A percentile compares a stretch with the other conserved stretches of the same genome.
Conservation (phyloP, 768 basidiomycete species). For the Coprinopsis cinerea region DNA sequence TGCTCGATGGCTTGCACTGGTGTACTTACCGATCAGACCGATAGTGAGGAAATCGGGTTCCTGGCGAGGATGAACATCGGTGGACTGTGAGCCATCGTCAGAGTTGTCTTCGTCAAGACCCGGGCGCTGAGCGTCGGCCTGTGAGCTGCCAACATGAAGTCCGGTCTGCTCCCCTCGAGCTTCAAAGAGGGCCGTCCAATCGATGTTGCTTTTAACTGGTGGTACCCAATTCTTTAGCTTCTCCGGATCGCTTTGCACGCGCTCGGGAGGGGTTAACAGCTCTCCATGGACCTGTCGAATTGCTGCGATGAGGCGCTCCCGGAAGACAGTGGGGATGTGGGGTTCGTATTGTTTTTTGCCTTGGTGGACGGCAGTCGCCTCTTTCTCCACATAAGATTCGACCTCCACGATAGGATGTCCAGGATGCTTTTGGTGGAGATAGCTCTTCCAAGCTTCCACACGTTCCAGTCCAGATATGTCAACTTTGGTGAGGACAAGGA, state of each 20-base stretch:
- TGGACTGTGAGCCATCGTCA: conserved; percentile 12
- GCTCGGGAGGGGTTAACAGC: conserved; percentile 62
- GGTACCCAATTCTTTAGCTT: conserved; percentile 60
- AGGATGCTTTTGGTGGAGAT: conserved; percentile 51
- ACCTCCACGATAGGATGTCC: conserved; percentile 61
- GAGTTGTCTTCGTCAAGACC: conserved; percentile 22
- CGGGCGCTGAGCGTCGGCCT: conserved; percentile 26
- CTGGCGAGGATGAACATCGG: conserved; percentile 19
- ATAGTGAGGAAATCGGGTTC: conserved; percentile 59
- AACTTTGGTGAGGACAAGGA: conserved; percentile 82
- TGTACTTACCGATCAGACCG: conserved; percentile 63
- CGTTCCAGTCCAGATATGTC: conserved; percentile 74
- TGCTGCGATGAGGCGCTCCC: conserved; percentile 56
- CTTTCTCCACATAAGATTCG: conserved; percentile 64
- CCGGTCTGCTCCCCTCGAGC: conserved; percentile 42
- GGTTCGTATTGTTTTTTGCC: conserved; percentile 52
- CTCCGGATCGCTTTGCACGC: conserved; percentile 41
- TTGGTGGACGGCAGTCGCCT: conserved; percentile 33
- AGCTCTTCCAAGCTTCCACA: conserved; percentile 58
- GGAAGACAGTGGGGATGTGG: conserved; percentile 59
- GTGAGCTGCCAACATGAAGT: conserved; percentile 37
- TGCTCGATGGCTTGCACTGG: background rate
- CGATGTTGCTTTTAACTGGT: conserved; percentile 53
- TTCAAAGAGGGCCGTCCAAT: conserved; percentile 64
- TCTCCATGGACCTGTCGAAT: conserved; percentile 62